A percentile compares a stretch with the other conserved stretches of the same genome.
These are phyloP conservation scores for Coemansia sp. DNA, from an alignment of 192 early-diverging fungal genomes.

Conservation along the genomic window DNA sequence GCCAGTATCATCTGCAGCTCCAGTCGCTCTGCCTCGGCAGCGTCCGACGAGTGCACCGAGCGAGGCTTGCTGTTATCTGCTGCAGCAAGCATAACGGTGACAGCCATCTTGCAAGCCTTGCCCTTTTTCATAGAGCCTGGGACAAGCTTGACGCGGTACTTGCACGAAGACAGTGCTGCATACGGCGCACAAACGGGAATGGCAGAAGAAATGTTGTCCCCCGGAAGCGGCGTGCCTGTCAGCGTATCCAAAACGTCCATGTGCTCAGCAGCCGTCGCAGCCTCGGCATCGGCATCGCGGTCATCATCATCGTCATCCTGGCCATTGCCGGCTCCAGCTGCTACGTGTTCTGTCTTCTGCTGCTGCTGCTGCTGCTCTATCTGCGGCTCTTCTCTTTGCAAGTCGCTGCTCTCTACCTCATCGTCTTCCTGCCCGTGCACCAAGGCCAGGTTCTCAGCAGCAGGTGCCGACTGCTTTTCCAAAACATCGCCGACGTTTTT, in stretches of 20 bases:
- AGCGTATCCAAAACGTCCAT: constrained; percentile 74
- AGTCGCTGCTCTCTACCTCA: too few relatives aligned
- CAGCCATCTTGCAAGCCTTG: constrained; percentile 67
- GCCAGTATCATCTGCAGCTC: constrained; percentile 37
- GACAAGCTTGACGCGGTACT: constrained; percentile 91
- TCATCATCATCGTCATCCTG: constrained; percentile 9
- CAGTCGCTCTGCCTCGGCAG: constrained; percentile 31
- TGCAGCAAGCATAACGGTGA: constrained; percentile 45
- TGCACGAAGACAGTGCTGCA: constrained; percentile 75
- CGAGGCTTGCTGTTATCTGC: constrained; percentile 36
- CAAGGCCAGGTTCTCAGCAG: not conserved
- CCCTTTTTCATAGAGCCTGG: constrained; percentile 92
- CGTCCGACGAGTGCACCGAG: constrained; percentile 11
- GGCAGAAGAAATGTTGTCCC: constrained; percentile 79
- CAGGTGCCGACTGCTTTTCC: not conserved
- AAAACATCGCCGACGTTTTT: constrained; percentile 37
- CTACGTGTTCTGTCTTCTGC: not conserved
- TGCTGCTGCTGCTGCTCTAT: too few relatives aligned
- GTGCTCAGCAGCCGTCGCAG: constrained; percentile 19
- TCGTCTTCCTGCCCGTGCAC: not conserved
- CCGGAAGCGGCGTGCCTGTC: constrained; percentile 70
- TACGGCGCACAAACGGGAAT: constrained; percentile 96
- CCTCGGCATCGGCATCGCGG: constrained; percentile 32
- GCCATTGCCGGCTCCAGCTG: not conserved
- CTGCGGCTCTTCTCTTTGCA: too few relatives aligned